These are phyloP conservation scores for Saposhnikovia divaricata DNA, from an alignment of 129 eudicot species.

Conservation along the genomic window DNA sequence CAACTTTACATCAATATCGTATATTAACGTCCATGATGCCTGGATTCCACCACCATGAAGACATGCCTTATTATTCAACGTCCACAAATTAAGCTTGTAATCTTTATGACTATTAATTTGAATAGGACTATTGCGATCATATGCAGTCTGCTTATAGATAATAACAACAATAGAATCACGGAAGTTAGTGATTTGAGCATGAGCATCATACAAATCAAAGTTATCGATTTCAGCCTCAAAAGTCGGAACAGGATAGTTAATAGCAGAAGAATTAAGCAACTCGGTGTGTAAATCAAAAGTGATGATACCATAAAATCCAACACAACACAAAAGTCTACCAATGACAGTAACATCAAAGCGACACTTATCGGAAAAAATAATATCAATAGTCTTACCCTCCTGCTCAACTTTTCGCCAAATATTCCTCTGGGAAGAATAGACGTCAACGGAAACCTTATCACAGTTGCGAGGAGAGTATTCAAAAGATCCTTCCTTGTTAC, in stretches of 20 bases:
- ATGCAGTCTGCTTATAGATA: neutral
- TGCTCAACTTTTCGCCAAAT: neutral
- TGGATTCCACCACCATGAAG: neutral
- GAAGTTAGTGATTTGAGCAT: neutral
- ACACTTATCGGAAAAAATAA: neutral
- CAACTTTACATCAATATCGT: neutral
- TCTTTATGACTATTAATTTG: too few relatives aligned
- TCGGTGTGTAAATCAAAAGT: neutral
- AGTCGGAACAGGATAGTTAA: neutral
- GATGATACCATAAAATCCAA: neutral
- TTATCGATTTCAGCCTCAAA: neutral
- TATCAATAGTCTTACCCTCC: too few relatives aligned
- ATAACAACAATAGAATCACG: neutral
- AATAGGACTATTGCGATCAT: too few relatives aligned
- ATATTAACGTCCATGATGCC: neutral
- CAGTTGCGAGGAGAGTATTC: too few relatives aligned
- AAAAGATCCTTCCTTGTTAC: too few relatives aligned
- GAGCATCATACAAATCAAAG: neutral
- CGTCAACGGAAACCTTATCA: neutral
- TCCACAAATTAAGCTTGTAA: neutral
- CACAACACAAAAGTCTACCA: too few relatives aligned
- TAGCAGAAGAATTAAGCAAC: neutral
- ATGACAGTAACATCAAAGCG: neutral
- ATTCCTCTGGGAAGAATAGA: neutral
- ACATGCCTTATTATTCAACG: neutral